Evolutionary conservation across 2,329 filamentous ascomycete genomes (phyloP).

Genomic region (Lasiodiplodia sp.): DNA sequence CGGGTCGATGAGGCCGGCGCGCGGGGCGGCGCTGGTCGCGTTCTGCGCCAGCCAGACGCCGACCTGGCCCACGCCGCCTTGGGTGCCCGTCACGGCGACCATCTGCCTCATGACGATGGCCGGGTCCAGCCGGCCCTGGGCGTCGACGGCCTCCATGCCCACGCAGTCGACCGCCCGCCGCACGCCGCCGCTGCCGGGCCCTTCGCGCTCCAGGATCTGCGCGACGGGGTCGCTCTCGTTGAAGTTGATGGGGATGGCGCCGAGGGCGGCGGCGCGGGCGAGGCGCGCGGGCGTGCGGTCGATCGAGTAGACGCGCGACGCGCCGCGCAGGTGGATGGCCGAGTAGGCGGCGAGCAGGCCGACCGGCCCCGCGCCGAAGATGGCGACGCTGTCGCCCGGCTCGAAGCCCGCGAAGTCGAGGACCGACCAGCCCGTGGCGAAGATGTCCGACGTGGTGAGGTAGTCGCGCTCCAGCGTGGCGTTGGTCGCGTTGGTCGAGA

Average conservation of each 20-base stretch:
- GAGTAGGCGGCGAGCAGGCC: slow-evolving; percentile 34
- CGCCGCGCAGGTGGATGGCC: slow-evolving; percentile 32
- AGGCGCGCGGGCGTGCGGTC: slow-evolving; percentile 33
- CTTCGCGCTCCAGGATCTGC: slow-evolving; percentile 32
- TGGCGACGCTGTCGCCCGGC: slow-evolving; percentile 41
- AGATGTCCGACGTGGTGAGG: slow-evolving; percentile 47
- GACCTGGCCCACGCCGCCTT: slow-evolving; percentile 42
- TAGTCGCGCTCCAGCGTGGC: slow-evolving; percentile 34
- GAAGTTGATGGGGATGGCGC: slow-evolving; percentile 35
- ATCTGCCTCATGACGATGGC: slow-evolving; percentile 38
- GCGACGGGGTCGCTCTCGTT: slow-evolving; percentile 31
- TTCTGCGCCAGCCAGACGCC: slow-evolving; percentile 35
- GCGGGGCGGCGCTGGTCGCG: slow-evolving; percentile 8
- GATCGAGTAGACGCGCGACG: slow-evolving; percentile 14
- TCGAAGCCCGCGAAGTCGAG: slow-evolving; percentile 49
- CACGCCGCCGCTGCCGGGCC: slow-evolving; percentile 28
- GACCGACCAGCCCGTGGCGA: slow-evolving; percentile 50
- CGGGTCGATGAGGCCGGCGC: slow-evolving; percentile 18
- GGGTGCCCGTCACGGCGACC: slow-evolving; percentile 38
- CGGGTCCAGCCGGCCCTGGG: slow-evolving; percentile 33
- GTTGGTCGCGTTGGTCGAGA: neutral
- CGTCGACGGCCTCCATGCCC: slow-evolving; percentile 34
- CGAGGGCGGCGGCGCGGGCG: slow-evolving; percentile 31
- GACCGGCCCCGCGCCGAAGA: slow-evolving; percentile 34
- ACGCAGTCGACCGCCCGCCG: slow-evolving; percentile 31